Percentiles rank a stretch among this genome's conserved stretches.
Evolutionary conservation across 2,329 filamentous ascomycete species (phyloP).

Genomic region (Colletotrichum liriopes): DNA sequence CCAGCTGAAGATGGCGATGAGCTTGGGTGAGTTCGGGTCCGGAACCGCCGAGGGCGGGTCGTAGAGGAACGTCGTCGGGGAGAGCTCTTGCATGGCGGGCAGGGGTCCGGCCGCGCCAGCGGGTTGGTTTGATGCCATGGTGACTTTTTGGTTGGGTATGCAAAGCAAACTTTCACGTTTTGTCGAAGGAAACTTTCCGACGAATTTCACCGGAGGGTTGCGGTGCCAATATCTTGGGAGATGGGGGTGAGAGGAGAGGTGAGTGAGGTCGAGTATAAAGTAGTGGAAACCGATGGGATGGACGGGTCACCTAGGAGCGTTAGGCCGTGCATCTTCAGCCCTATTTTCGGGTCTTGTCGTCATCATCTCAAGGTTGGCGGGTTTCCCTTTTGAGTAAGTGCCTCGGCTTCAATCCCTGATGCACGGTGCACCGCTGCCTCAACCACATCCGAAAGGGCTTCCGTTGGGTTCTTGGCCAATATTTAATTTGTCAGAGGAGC

Average conservation of each 20-base stretch:
- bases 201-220: not conserved
- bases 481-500: not conserved
- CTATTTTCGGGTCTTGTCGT: constrained; percentile 26
- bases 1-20: constrained; percentile 66
- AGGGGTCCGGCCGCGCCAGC: constrained; percentile 47
- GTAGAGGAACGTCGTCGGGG: constrained; percentile 55
- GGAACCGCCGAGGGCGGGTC: constrained; percentile 46
- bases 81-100: constrained; percentile 56
- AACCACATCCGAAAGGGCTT: not conserved
- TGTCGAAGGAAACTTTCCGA: not conserved
- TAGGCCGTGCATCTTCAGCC: constrained; percentile 27
- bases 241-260: not conserved
- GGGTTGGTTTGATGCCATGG: constrained; percentile 49
- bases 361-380: constrained; percentile 18
- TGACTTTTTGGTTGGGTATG: not conserved
- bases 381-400: constrained; percentile 22
- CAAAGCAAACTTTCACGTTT: constrained; percentile 3
- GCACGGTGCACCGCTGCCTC: constrained; percentile 14
- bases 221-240: not conserved
- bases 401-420: constrained; percentile 25
- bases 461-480: not conserved
- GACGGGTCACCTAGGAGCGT: constrained; percentile 29
- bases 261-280: constrained; percentile 27
- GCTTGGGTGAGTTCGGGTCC: constrained; percentile 54
- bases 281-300: constrained; percentile 26